Percentiles rank a stretch among this genome's conserved stretches.
Conservation (phyloP, 768 basidiomycete genomes). For the Gloeostereum incarnatum region DNA sequence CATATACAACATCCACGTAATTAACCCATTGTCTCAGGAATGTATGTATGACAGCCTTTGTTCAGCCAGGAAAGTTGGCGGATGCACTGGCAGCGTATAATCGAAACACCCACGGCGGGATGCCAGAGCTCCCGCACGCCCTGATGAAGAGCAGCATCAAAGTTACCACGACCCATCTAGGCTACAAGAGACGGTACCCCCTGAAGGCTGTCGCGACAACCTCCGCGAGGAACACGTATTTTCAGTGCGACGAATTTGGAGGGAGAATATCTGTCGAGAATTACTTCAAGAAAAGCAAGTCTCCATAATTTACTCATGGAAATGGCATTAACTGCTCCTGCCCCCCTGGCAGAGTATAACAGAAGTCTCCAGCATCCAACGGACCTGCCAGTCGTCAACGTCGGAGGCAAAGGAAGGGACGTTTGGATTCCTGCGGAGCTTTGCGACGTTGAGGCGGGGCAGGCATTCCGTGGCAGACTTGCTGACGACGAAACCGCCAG, state of each 20-base stretch:
- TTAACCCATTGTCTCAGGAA: conserved; percentile 21
- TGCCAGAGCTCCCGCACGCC: conserved; percentile 34
- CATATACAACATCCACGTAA: not conserved
- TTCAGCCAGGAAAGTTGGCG: conserved; percentile 53
- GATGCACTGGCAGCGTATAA: conserved; percentile 44
- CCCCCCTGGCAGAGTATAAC: conserved; percentile 39
- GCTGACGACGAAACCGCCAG: conserved; percentile 47
- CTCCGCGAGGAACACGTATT: conserved; percentile 30
- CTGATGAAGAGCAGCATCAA: conserved; percentile 48
- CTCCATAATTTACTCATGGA: not conserved
- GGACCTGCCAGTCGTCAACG: conserved; percentile 44
- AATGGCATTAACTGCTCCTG: not conserved
- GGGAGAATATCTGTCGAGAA: conserved; percentile 48
- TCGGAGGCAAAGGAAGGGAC: conserved; percentile 18
- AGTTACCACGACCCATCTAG: conserved; percentile 47
- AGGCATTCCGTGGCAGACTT: conserved; percentile 52
- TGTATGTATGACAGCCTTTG: conserved; percentile 47
- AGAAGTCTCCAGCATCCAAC: conserved; percentile 33
- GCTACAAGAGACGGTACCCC: conserved; percentile 41
- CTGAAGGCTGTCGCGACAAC: conserved; percentile 26
- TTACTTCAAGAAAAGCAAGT: conserved; percentile 56
- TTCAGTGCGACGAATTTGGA: conserved; percentile 42
- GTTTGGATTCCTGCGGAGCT: conserved; percentile 32
- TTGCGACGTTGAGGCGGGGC: conserved; percentile 53
- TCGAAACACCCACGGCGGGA: conserved; percentile 26